Conservation (phyloP, 768 basidiomycete species). For the Hygrophorus russula region DNA sequence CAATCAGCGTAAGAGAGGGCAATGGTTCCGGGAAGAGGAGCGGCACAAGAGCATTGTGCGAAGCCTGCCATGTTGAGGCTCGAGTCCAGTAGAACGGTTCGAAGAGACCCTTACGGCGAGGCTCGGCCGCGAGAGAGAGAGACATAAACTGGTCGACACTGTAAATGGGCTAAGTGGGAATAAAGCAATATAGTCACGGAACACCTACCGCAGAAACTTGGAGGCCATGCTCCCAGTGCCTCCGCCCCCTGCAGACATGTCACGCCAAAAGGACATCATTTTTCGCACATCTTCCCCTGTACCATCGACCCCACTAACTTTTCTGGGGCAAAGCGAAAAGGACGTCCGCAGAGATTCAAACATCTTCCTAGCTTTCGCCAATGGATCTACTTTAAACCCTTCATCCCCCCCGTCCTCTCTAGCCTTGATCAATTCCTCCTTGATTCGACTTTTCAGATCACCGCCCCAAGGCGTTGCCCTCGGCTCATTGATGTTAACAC, state of each 20-base stretch:
- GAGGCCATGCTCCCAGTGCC: constrained; percentile 29
- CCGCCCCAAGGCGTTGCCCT: constrained; percentile 62
- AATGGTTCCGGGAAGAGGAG: constrained; percentile 70
- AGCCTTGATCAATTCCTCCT: constrained; percentile 35
- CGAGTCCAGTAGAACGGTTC: constrained; percentile 70
- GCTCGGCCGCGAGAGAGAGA: constrained; percentile 64
- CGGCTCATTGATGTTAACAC: constrained; percentile 28
- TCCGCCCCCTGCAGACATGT: constrained; percentile 28
- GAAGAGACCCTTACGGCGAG: constrained; percentile 61
- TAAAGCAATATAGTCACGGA: constrained; percentile 2
- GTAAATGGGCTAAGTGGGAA: constrained; percentile 5
- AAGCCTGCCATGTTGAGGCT: constrained; percentile 26
- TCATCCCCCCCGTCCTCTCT: constrained; percentile 31
- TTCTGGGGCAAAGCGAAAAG: constrained; percentile 42
- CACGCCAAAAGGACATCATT: constrained; percentile 49
- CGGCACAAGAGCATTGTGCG: constrained; percentile 34
- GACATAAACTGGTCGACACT: constrained; percentile 75
- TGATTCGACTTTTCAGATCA: constrained; percentile 34
- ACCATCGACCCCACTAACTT: constrained; percentile 23
- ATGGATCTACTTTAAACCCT: constrained; percentile 27
- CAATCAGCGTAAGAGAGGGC: constrained; percentile 55
- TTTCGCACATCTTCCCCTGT: constrained; percentile 33
- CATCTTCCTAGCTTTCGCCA: constrained; percentile 29
- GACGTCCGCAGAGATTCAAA: constrained; percentile 42
- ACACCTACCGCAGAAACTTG: constrained; percentile 57